Conservation (phyloP, 495 filamentous ascomycete species). For the Lasiosphaeria hispida region DNA sequence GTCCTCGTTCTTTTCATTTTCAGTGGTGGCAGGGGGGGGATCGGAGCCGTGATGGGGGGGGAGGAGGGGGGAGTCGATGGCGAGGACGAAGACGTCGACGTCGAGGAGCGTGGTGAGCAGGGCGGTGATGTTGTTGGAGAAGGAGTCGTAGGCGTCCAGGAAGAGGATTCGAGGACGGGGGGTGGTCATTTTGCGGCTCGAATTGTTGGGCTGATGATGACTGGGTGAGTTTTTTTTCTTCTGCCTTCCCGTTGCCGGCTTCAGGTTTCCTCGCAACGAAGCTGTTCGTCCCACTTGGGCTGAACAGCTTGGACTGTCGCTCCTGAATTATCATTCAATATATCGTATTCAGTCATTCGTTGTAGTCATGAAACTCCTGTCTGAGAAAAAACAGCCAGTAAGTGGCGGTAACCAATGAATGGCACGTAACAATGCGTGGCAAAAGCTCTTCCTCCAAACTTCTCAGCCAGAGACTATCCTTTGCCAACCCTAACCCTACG, state of each 20-base stretch:
- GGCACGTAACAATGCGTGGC: not conserved
- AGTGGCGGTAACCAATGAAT: no score
- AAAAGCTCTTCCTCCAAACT: not conserved
- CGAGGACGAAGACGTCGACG: conserved; percentile 66
- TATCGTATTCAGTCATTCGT: no score
- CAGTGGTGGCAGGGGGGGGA: not conserved
- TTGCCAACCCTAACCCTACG: not conserved
- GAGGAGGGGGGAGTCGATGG: conserved; percentile 60
- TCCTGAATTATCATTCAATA: no score
- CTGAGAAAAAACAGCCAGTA: not conserved
- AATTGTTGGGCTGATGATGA: no score
- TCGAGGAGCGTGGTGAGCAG: conserved; percentile 64
- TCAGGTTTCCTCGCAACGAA: no score
- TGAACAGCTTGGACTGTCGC: no score
- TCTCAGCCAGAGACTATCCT: not conserved
- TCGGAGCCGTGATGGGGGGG: conserved; percentile 11
- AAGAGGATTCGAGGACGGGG: conserved; percentile 64
- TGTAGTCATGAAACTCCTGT: not conserved
- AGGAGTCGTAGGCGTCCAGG: conserved; percentile 93
- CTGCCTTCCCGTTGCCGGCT: not conserved
- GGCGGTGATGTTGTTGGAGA: conserved; percentile 87
- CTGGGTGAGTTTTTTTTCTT: not conserved
- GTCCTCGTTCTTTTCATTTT: conserved; percentile 6
- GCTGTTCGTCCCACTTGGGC: no score
- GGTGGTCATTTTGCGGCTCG: conserved; percentile 7